Base-by-base conservation (phyloP, 192 early-diverging fungal genomes). In the Lobosporangium transversale region DNA sequence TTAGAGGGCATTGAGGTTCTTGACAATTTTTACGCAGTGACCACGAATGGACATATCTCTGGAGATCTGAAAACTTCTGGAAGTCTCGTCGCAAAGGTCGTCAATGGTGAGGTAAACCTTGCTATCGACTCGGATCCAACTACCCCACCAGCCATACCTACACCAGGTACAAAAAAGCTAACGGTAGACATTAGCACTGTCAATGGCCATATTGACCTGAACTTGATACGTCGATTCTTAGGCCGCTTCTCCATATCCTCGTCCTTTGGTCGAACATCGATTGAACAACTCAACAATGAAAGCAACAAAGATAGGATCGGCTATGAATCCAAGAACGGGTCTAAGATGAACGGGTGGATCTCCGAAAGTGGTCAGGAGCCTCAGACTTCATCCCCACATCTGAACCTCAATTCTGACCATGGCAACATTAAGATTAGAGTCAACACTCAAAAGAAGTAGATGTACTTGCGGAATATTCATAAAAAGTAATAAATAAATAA, bases 141-240 rank as follows among this genome's bases (percentile, higher is more conserved):
- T n/a, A n/a, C n/a, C n/a, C n/a, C n/a, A n/a, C n/a, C n/a, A n/a
- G n/a, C n/a, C n/a, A n/a, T n/a, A n/a, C n/a, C n/a, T n/a, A n/a
- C n/a, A n/a, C n/a, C n/a, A 61, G 30, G 36, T 36, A 18, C 36
- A 27, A 35, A 40, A 7, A 64, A 71, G 0, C 31, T 71, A 26
- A 24, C 40, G 12, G 47, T 71, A 0, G 1, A 54, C 7, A 26
- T 32, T 17, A 36, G 11, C 3, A 44, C 54, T 3, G 44, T 71
- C 10, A 71, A 71, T 35, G 69, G 69, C 21, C 54, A 32, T 4
- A 26, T 71, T 33, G 14, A 10, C 3, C 31, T 71, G 11, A 43
- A 40, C 6, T 40, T 71, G 58, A 51, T 68, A 60, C 50, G 53
- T 18, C 64, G 45, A 7, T 66, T 66, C 35, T 26, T 44, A 6